Evolutionary conservation across 352 stramenopile species (phyloP).

Genomic region (Pythium grandisporangium): DNA sequence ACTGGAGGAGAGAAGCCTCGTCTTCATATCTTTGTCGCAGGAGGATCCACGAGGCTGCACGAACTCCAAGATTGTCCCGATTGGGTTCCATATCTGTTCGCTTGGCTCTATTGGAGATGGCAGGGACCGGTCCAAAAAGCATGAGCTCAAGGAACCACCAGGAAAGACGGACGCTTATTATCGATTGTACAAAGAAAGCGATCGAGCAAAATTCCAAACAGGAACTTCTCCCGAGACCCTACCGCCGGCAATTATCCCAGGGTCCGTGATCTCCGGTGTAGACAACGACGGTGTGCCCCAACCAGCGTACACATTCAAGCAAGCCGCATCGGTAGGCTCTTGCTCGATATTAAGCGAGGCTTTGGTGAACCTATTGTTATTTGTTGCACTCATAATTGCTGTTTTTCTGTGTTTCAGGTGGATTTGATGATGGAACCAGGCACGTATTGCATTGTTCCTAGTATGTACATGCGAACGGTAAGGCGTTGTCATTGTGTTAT

Average conservation of each 20-base stretch:
- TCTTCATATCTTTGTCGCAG: constrained; percentile 76
- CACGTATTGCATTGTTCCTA: constrained; percentile 74
- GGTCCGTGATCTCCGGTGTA: constrained; percentile 47
- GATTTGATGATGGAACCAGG: constrained; percentile 65
- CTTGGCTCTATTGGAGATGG: constrained; percentile 18
- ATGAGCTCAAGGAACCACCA: constrained; percentile 52
- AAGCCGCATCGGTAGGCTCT: constrained; percentile 53
- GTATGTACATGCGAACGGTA: constrained; percentile 85
- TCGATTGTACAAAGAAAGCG: constrained; percentile 57
- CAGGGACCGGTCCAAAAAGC: constrained; percentile 6
- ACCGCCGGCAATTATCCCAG: constrained; percentile 68
- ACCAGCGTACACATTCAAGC: constrained; percentile 76
- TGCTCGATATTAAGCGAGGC: no score
- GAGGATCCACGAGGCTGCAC: constrained; percentile 68
- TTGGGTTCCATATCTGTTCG: constrained; percentile 79
- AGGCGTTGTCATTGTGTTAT: constrained; percentile 5
- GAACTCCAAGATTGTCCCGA: constrained; percentile 65
- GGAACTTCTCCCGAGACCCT: constrained; percentile 35
- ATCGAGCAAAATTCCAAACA: constrained; percentile 46
- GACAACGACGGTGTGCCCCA: constrained; percentile 64
- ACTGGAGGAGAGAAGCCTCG: constrained; percentile 41
- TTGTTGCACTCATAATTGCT: background rate
- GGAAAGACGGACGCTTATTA: constrained; percentile 62
- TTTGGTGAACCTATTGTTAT: no score
- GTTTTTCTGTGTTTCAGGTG: constrained; percentile 20